Percentiles rank a stretch among this genome's conserved stretches.
phyloP scores from a whole-genome alignment of 768 basidiomycete genomes.

The Mycena indigotica region DNA sequence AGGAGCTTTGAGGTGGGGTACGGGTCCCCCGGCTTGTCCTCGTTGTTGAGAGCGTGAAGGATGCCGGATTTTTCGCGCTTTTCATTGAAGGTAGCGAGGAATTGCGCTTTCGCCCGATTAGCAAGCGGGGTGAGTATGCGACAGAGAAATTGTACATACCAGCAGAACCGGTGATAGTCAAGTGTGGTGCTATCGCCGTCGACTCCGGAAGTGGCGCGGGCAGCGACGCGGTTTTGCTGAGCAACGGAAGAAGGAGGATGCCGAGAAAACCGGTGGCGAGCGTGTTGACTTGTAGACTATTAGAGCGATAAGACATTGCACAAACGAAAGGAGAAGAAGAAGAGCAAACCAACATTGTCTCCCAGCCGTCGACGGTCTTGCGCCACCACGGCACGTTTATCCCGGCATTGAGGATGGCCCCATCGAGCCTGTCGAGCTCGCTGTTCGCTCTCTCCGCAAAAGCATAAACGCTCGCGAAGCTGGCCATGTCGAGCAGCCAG shows the following conservation, averaged over 20 bases:
- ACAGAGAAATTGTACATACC: background rate
- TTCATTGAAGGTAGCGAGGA: background rate
- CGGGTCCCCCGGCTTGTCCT: slow-evolving; percentile 1
- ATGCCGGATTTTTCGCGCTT: slow-evolving; percentile 1
- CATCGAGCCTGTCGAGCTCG: slow-evolving; percentile 10
- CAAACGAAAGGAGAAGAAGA: too few relatives aligned
- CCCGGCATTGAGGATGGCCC: slow-evolving; percentile 16
- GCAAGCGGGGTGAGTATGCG: background rate
- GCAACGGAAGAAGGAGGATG: slow-evolving; percentile 11
- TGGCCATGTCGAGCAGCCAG: slow-evolving; percentile 15
- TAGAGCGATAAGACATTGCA: too few relatives aligned
- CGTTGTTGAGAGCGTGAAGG: slow-evolving; percentile 11
- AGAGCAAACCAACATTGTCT: slow-evolving; percentile 12
- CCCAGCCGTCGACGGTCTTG: slow-evolving; percentile 11
- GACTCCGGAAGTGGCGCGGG: background rate
- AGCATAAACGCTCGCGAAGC: slow-evolving; percentile 8
- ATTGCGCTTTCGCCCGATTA: slow-evolving; percentile 9
- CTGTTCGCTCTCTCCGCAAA: slow-evolving; percentile 14
- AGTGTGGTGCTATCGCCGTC: slow-evolving; percentile 7
- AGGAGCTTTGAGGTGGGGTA: slow-evolving; percentile 15
- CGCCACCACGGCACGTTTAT: background rate
- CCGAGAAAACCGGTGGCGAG: slow-evolving; percentile 16
- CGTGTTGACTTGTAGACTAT: slow-evolving; percentile 15
- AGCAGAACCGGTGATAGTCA: slow-evolving; percentile 12
- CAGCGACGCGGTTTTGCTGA: slow-evolving; percentile 12